Evolutionary conservation across 2,329 filamentous ascomycete species (phyloP).

Genomic region (Biscogniauxia mediterranea): DNA sequence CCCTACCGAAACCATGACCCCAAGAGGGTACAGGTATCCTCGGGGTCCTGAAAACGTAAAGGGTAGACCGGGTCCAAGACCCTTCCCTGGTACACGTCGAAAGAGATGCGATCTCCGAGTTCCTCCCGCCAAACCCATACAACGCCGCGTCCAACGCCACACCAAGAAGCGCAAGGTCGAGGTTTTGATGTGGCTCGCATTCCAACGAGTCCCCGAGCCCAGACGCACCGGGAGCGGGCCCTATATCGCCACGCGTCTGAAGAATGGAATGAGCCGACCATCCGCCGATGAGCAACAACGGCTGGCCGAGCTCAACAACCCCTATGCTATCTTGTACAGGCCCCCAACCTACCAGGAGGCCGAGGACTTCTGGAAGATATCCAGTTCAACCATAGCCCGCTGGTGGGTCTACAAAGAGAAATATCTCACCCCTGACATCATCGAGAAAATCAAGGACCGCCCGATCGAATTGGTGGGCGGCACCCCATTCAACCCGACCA

Average conservation of each 20-base stretch:
- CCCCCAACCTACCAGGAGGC: constrained; percentile 10
- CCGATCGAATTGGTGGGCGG: constrained; percentile 2
- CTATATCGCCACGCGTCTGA: background rate
- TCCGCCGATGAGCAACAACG: background rate
- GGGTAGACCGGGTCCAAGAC: constrained; percentile 5
- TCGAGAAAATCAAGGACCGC: constrained; percentile 6
- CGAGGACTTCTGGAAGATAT: constrained; percentile 5
- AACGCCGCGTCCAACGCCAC: background rate
- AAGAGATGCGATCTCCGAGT: constrained; percentile 16
- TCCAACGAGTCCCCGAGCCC: constrained; percentile 1
- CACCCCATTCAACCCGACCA: background rate
- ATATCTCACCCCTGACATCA: constrained; percentile 4
- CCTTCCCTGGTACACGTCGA: constrained; percentile 9
- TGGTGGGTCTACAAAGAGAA: constrained; percentile 7
- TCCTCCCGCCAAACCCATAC: constrained; percentile 7
- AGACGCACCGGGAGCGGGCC: background rate
- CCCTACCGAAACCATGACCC: too few species aligned
- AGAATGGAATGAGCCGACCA: background rate
- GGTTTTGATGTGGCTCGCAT: constrained; percentile 1
- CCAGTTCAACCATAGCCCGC: background rate
- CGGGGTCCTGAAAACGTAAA: background rate
- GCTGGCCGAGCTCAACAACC: constrained; percentile 1
- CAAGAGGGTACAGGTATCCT: too few species aligned
- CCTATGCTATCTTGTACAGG: constrained; percentile 3
- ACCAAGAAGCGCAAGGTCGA: constrained; percentile 3